phyloP scores from a whole-genome alignment of 2,329 filamentous ascomycete genomes.

The Aurifilum marmelostoma region DNA sequence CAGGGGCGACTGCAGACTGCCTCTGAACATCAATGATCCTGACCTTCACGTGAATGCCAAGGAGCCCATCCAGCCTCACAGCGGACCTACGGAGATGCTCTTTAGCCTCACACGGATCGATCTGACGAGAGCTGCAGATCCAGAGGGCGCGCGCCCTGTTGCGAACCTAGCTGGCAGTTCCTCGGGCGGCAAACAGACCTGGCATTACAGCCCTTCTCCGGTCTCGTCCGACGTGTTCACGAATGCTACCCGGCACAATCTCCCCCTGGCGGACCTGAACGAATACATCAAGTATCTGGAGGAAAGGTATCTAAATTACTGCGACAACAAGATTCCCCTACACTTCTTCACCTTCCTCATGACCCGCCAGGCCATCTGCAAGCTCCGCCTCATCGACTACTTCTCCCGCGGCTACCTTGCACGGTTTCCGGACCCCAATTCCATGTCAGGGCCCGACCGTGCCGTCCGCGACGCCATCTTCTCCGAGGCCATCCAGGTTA shows the following conservation, averaged over 20 bases:
- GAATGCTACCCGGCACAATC: constrained; percentile 54
- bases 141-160: constrained; percentile 41
- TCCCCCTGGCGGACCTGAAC: constrained; percentile 54
- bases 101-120: constrained; percentile 62
- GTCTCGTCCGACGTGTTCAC: constrained; percentile 49
- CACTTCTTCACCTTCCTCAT: constrained; percentile 63
- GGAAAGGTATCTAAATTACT: constrained; percentile 57
- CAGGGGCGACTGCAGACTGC: constrained; percentile 57
- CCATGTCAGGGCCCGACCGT: constrained; percentile 40
- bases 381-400: constrained; percentile 59
- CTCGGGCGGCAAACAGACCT: constrained; percentile 27
- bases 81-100: constrained; percentile 61
- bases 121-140: constrained; percentile 57
- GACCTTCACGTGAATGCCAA: constrained; percentile 62
- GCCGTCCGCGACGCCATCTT: constrained; percentile 56
- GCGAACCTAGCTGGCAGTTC: constrained; percentile 12
- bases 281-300: constrained; percentile 60
- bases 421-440: constrained; percentile 36
- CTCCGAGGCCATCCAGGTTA: constrained; percentile 58
- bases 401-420: constrained; percentile 51
- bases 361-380: constrained; percentile 58
- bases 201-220: constrained; percentile 41
- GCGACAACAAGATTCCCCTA: constrained; percentile 61
- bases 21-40: constrained; percentile 65
- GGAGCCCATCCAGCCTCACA: constrained; percentile 52